Conservation (phyloP, 2,329 filamentous ascomycete species). For the Byssochlamys sp. region DNA sequence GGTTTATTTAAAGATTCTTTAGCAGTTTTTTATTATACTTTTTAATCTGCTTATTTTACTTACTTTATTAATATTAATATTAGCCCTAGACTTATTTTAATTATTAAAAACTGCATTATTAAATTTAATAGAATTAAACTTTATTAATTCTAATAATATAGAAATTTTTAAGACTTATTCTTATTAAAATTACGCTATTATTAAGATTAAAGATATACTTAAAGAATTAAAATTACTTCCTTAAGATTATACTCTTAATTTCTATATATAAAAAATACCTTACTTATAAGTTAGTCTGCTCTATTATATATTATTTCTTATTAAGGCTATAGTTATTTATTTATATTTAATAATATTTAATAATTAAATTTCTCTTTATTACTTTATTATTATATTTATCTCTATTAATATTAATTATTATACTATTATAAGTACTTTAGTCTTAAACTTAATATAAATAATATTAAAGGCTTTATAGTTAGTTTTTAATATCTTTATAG, state of each 20-base stretch:
- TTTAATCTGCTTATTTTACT: no score
- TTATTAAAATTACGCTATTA: neutral
- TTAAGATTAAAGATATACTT: neutral
- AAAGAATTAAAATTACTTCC: neutral
- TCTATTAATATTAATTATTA: neutral
- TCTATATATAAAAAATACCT: neutral
- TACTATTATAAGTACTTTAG: neutral
- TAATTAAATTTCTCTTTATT: neutral
- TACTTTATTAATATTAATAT: no score
- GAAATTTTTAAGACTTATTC: no score
- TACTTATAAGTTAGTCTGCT: no score
- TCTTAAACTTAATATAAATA: neutral
- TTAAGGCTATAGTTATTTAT: neutral
- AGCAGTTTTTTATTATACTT: neutral
- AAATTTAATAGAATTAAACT: neutral
- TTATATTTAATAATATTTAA: neutral
- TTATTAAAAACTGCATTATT: neutral
- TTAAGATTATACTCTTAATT: neutral
- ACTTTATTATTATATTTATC: neutral
- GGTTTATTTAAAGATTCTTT: neutral
- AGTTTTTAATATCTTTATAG: neutral
- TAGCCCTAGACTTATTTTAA: neutral
- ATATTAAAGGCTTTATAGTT: neutral
- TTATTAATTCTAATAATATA: neutral
- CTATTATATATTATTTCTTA: neutral